Evolutionary conservation across 163 green algal genomes (phyloP).

Genomic region (Chlamydomonas reinhardtii): DNA sequence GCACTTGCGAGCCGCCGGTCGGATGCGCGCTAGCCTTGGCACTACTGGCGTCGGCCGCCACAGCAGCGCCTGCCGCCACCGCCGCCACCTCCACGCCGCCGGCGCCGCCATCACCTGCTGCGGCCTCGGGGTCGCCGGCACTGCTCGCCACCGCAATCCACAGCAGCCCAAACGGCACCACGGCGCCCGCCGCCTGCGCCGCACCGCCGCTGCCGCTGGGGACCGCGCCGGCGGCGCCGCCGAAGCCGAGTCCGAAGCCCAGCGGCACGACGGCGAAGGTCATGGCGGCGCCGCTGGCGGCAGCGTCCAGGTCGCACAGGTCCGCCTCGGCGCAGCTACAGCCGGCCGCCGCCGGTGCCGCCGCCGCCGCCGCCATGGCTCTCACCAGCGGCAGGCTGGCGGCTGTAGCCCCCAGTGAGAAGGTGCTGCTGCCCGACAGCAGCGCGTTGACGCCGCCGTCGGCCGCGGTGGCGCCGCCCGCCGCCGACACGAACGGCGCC

Average conservation of each 20-base stretch:
- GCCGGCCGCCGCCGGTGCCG: background rate
- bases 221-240: too few relatives aligned
- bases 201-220: too few relatives aligned
- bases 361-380: background rate
- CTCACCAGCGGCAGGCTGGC: background rate
- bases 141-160: conserved; percentile 4
- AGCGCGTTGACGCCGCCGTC: background rate
- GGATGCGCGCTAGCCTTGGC: too few relatives aligned
- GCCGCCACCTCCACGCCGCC: too few relatives aligned
- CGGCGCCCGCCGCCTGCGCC: background rate
- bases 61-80: background rate
- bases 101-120: background rate
- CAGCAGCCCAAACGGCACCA: background rate
- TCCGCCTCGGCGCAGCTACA: conserved; percentile 21
- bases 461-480: background rate
- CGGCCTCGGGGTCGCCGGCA: too few relatives aligned
- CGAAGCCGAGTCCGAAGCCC: background rate
- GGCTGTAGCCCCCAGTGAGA: background rate
- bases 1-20: too few relatives aligned
- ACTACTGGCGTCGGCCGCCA: background rate
- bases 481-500: background rate
- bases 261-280: conserved; percentile 19
- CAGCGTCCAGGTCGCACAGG: background rate
- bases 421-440: conserved; percentile 11
- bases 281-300: background rate